phyloP scores from a whole-genome alignment of 2,329 filamentous ascomycete genomes.

The Colletotrichum melonis region DNA sequence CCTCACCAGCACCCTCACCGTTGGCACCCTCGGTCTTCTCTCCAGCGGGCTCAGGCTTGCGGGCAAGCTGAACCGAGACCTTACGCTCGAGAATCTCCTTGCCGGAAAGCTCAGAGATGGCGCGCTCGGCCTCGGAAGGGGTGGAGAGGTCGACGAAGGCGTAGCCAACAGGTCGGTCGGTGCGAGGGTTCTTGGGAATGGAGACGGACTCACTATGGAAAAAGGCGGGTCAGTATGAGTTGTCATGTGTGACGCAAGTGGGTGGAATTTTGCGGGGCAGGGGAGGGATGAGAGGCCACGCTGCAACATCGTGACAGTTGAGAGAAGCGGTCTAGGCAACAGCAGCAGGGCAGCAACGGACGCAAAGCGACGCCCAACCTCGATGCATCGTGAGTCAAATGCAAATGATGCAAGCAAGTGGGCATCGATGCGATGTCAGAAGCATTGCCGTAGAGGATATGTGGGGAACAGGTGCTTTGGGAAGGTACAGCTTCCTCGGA shows the following conservation, averaged over 20 bases:
- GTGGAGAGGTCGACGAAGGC: slow-evolving; percentile 98
- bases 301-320: slow-evolving; percentile 23
- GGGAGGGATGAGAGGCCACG: slow-evolving; percentile 32
- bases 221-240: slow-evolving; percentile 35
- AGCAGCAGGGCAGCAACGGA: background rate
- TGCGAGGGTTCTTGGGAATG: slow-evolving; percentile 99
- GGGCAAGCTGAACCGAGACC: slow-evolving; percentile 98
- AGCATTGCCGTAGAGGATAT: background rate
- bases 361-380: background rate
- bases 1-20: slow-evolving; percentile 80
- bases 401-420: background rate
- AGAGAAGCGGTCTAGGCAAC: slow-evolving; percentile 24
- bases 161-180: slow-evolving; percentile 97
- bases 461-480: background rate
- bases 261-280: slow-evolving; percentile 33
- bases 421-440: background rate
- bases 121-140: slow-evolving; percentile 92
- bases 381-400: background rate
- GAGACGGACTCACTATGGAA: slow-evolving; percentile 89
- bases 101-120: slow-evolving; percentile 94
- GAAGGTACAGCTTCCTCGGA: background rate
- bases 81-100: slow-evolving; percentile 99
- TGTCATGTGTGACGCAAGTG: slow-evolving; percentile 34
- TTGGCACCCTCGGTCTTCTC: slow-evolving; percentile 81
- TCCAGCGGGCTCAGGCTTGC: slow-evolving; percentile 90